Evolutionary conservation across 257 asterid species (phyloP), one percentile per base, ranked within the genome.

Genomic region (Apocynum venetum): DNA sequence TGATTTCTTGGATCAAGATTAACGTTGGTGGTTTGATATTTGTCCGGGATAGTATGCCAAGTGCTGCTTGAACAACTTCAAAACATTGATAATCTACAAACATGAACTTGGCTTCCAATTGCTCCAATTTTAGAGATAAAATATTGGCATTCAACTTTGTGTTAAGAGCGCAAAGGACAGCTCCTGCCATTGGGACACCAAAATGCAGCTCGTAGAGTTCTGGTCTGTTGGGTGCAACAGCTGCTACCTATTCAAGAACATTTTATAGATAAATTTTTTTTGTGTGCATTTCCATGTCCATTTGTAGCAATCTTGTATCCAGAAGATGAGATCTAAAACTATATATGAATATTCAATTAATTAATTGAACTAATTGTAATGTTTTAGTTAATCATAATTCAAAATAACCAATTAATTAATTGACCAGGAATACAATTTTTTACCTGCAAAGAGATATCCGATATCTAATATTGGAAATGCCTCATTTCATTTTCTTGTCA

Each of bases 121-220:
- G 92, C 56, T 79, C 87, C 6, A 90, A 87, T 9, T 86, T 15
- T 5, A 78, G 72, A 4, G 88, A 85, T 67, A 90, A 74, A 0
- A 82, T 80, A 7, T 74, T 56, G 8, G 92, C 80, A 75, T 90
- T 93, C 2, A 89, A 89, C 12, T 87, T 88, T 70, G 88, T 86
- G 68, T 90, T 90, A n/a, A 90, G 40, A 1, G 84, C 81, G 60
- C 89, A 87, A 9, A 90, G 86, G 31, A 89, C 48, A 0, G 91
- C 91, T 0, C 89, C 93, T 15, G 92, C 78, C 96, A 89, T 89
- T 6, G 93, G 93, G 4, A 87, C 86, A 0, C 92, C 89, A 47
- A 89, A 91, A n/a, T 91, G 93, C 67, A 89, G 91, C 88, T 91
- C 96, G 49, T 76, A 83, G 86, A 91, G 89, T 73, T 93, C 92